These are phyloP conservation scores for Backusella psychrophila DNA, from an alignment of 192 early-diverging fungal species.

Conservation along the genomic window DNA sequence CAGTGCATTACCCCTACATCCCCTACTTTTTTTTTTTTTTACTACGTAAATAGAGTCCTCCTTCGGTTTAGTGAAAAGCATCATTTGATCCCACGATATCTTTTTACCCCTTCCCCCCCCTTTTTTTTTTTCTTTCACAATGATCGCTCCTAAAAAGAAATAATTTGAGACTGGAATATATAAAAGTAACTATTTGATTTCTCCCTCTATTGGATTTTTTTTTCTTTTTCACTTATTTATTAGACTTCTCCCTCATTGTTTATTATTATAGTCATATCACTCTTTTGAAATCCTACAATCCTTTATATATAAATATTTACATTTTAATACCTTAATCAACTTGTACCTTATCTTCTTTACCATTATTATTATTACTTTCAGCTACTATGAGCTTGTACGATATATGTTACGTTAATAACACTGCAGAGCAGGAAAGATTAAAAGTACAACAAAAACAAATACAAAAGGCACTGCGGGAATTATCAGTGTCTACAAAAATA, in stretches of 20 bases:
- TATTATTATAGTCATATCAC: constrained; percentile 7
- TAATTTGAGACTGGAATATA: constrained; percentile 2
- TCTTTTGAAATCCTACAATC: neutral
- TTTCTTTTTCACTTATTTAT: neutral
- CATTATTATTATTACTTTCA: neutral
- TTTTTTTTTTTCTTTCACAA: neutral
- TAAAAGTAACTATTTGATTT: constrained; percentile 1
- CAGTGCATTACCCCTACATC: neutral
- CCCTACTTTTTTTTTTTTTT: neutral
- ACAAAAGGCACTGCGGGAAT: neutral
- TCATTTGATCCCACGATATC: neutral
- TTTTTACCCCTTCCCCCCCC: neutral
- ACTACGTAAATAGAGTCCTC: neutral
- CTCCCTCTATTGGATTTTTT: constrained; percentile 2
- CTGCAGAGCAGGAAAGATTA: neutral
- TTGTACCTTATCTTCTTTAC: neutral
- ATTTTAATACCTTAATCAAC: neutral
- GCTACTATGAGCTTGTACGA: constrained; percentile 13
- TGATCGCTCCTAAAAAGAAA: constrained; percentile 5
- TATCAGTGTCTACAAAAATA: constrained; percentile 2
- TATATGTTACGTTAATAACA: neutral
- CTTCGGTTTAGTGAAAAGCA: neutral
- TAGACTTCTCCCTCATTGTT: constrained; percentile 3
- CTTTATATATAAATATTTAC: neutral
- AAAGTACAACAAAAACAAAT: constrained; percentile 14